phyloP scores from a whole-genome alignment of 106 monocot genomes.

The Acanthochlamys bracteata region DNA sequence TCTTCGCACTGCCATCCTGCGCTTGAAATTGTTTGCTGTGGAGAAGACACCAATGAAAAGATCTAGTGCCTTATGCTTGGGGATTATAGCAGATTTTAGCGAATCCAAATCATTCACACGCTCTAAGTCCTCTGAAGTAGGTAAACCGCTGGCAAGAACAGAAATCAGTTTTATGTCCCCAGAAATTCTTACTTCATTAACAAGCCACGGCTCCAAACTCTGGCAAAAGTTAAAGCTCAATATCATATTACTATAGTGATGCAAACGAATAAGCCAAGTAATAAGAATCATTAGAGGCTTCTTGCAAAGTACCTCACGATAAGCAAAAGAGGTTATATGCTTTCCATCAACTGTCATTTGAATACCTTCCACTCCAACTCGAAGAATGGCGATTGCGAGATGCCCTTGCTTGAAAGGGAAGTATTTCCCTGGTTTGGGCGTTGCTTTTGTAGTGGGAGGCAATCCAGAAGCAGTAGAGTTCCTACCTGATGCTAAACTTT shows the following conservation, averaged over 20 bases:
- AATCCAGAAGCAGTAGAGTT: constrained; percentile 26
- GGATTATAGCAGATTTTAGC: constrained; percentile 48
- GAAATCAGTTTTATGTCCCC: constrained; percentile 76
- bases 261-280: too few relatives aligned
- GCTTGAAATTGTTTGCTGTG: constrained; percentile 93
- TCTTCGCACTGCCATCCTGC: constrained; percentile 86
- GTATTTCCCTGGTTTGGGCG: constrained; percentile 25
- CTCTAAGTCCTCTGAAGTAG: constrained; percentile 76
- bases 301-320: constrained; percentile 51
- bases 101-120: constrained; percentile 55
- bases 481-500: constrained; percentile 12
- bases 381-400: constrained; percentile 65
- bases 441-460: constrained; percentile 7
- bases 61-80: constrained; percentile 40
- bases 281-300: background rate
- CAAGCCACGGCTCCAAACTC: constrained; percentile 93
- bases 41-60: constrained; percentile 86
- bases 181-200: constrained; percentile 71
- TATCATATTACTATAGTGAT: background rate
- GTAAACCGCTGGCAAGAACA: constrained; percentile 79
- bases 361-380: constrained; percentile 74
- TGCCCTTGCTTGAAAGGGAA: constrained; percentile 84
- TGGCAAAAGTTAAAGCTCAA: constrained; percentile 12
- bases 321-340: constrained; percentile 87
- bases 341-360: constrained; percentile 96